Base-by-base conservation (phyloP, 2,329 filamentous ascomycete species). In the Xylaria hypoxylon region DNA sequence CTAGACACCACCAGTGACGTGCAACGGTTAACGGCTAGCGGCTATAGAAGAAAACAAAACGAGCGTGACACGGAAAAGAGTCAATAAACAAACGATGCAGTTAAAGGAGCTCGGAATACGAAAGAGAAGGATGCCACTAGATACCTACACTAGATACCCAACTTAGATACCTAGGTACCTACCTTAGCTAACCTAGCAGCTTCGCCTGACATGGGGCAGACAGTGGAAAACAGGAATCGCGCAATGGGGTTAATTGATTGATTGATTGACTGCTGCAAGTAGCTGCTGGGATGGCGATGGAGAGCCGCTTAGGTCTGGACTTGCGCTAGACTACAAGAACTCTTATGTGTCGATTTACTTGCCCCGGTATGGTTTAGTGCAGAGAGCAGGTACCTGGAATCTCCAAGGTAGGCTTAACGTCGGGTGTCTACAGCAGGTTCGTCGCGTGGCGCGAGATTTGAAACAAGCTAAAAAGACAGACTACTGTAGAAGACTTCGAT, bases 1-100 rank as follows among this genome's bases (percentile, higher is more conserved):
- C 53, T 55, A 53, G 52, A 61, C 56, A 66, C 63, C 45, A 52
- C 59, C 63, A 33, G 59, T 67, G 64, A 64, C 67, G 64, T 69
- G 51, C 47, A 26, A 64, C 47, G 17, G n/a, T n/a, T n/a, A n/a
- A n/a, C n/a, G n/a, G n/a, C n/a, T n/a, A n/a, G n/a, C n/a, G n/a
- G 45, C 58, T 31, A 45, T n/a, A 19, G 44, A 67, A 47, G n/a
- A 38, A 42, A 38, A 35, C 26, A 58, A 51, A 56, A 48, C 24
- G 62, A 62, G 31, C 42, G 64, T 42, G 40, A 10, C 44, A 40
- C 45, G 56, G 40, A 44, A 45, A 53, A 15, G 47, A 52, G 38
- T 48, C 58, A 35, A 55, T 40, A 33, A 66, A 59, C 52, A 52
- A 59, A 57, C 33, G 57, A 59, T 55, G 50, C 52, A 62, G 58